Evolutionary conservation across 768 basidiomycete species (phyloP), one percentile per base, ranked within the genome.

Genomic region (Neoboletus magnificus): DNA sequence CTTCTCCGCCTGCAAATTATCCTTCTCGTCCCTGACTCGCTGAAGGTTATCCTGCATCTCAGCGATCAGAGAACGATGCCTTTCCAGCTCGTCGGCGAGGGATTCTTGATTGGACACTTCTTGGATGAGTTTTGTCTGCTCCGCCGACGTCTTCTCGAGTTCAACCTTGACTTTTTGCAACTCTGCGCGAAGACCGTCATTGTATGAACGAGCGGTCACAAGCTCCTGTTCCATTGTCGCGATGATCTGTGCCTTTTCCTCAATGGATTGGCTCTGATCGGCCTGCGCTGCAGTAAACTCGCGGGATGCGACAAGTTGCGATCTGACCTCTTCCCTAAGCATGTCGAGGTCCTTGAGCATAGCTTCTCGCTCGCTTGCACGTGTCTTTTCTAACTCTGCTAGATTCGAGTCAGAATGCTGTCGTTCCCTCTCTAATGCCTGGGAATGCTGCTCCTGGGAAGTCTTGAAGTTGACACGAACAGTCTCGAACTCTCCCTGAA

Each of bases 1-100:
- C 73, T 85, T 89, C 74, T 94, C 91, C 10, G 80, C 75, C 56
- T 86, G 89, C 16, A 94, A 75, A 16, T 65, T 77, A 66, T 91
- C 92, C 70, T 89, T 89, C 73, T 92, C 90, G 63, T 92, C 87
- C 73, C 89, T 89, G 64, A 84, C 83, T 44, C 81, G 83, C 69
- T 91, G 89, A 25, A 93, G 74, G 59, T 81, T 85, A 57, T 87
- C 85, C 62, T 92, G 90, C 69, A 87, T 73, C 62, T 93, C 91
- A 25, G 86, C 85, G 16, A 93, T 76, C 29, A 84, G 76, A 10
- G 84, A 85, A 25, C 89, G 88, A 69, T 91, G 88, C 35, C 78
- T 82, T 62, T 93, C 90, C 33, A 93, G 75, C 65, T 94, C 90
- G 22, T 81, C 78, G 11, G 82, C 82, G 36, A 91, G 77, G 18